Evolutionary conservation across 2,329 filamentous ascomycete species (phyloP), one percentile per base, ranked within the genome.

Genomic region (Septoria petroselini): DNA sequence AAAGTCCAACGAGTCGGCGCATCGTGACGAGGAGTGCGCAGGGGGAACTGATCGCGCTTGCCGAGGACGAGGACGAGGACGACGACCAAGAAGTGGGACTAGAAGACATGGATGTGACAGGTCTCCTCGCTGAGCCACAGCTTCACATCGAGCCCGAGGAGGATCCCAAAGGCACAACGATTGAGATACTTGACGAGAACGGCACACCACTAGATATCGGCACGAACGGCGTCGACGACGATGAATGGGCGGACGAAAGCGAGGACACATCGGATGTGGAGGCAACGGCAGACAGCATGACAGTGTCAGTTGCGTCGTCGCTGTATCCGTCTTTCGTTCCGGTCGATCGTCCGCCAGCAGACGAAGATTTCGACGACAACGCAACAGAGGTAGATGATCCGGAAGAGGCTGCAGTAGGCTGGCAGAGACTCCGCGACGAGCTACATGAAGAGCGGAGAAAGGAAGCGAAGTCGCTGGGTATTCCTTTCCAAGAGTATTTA

Each of bases 21-120:
- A 66, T 67, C 40, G 62, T 62, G 3, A 67, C 65, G 14, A 48
- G 63, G 44, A 62, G 58, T 45, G 44, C 30, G 11, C 40, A 46
- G 12, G 50, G 54, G 43, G 60, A 58, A 9, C 48, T 64, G 31
- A 23, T 63, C 4, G 59, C 53, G 31, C 30, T 64, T 17, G 56
- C 61, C 4, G 59, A 58, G 7, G 57, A 58, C 17, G 54, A 52
- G 6, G 53, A 47, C 21, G 57, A 58, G 14, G 54, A 52, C 4
- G 53, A 47, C 21, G 38, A 35, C 9, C 38, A 14, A 8, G 50
- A 51, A 23, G 37, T 7, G 5, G 11, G 19, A 33, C 15, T 27
- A 18, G 30, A 41, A n/a, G 42, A 52, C 18, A 29, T 47, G 34
- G 43, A 40, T n/a, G 43, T 40, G 23, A 47, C 43, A n/a, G 43